Evolutionary conservation across 805 yeast species (phyloP).

Genomic region (Phaffomyces opuntiae): DNA sequence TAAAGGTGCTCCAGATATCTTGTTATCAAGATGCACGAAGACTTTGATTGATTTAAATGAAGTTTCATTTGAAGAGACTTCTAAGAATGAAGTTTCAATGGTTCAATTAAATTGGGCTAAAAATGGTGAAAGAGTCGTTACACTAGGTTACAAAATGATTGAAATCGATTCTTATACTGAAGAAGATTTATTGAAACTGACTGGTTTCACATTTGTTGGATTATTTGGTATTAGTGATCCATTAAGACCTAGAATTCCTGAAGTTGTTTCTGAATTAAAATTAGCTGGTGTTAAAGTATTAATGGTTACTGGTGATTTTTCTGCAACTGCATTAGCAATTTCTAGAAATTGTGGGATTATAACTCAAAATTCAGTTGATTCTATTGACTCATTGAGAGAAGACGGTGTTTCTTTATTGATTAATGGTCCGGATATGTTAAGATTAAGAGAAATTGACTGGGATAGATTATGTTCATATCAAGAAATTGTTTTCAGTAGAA

Average conservation of each 20-base stretch:
- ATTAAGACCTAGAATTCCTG: slow-evolving; percentile 30
- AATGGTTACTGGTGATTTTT: slow-evolving; percentile 50
- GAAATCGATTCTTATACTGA: slow-evolving; percentile 5
- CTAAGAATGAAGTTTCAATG: slow-evolving; percentile 9
- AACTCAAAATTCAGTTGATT: slow-evolving; percentile 8
- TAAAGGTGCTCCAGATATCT: slow-evolving; percentile 43
- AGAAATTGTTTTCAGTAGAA: slow-evolving; percentile 32
- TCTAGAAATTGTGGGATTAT: slow-evolving; percentile 37
- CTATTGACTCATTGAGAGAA: slow-evolving; percentile 17
- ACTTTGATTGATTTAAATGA: slow-evolving; percentile 2
- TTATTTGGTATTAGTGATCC: slow-evolving; percentile 39
- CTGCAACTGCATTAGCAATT: slow-evolving; percentile 43
- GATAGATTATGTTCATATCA: slow-evolving; percentile 29
- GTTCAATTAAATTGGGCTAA: slow-evolving; percentile 30
- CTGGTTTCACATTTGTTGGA: slow-evolving; percentile 28
- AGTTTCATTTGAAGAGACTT: background rate
- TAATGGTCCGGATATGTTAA: slow-evolving; percentile 28
- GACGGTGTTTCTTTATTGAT: slow-evolving; percentile 23
- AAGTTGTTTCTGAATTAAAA: slow-evolving; percentile 27
- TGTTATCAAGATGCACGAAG: slow-evolving; percentile 26
- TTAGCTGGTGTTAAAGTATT: slow-evolving; percentile 34
- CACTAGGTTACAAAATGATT: slow-evolving; percentile 28
- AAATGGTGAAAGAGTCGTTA: slow-evolving; percentile 34
- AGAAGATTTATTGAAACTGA: slow-evolving; percentile 8
- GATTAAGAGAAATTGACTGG: slow-evolving; percentile 36